Evolutionary conservation across 345 rosid species (phyloP).

Genomic region (Moricandia moricandioides): DNA sequence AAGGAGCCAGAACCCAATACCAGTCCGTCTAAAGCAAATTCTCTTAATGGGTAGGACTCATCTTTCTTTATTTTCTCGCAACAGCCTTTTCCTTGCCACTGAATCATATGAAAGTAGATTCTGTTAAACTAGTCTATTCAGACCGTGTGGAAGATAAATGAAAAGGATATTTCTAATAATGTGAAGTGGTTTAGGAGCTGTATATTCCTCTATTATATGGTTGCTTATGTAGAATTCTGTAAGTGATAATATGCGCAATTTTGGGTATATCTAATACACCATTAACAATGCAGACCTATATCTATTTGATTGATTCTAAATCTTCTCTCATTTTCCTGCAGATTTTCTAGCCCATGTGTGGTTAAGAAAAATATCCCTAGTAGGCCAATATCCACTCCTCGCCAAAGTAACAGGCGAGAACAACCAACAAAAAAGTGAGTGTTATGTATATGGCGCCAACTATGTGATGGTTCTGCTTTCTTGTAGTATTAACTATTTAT

Average conservation of each 20-base stretch:
- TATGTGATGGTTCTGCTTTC: not conserved
- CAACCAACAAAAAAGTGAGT: slow-evolving; percentile 31
- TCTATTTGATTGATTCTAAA: not conserved
- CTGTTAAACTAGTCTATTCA: not conserved
- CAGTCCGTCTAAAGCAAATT: slow-evolving; percentile 31
- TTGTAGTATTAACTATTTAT: not conserved
- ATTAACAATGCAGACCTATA: not conserved
- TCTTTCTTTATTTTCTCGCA: not conserved
- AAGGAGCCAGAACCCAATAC: slow-evolving; percentile 38
- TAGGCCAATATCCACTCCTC: slow-evolving; percentile 16
- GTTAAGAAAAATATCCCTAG: slow-evolving; percentile 2
- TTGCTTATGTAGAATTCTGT: not conserved
- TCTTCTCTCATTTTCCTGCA: not conserved
- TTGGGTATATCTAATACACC: slow-evolving; percentile 9
- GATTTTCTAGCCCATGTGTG: slow-evolving; percentile 9
- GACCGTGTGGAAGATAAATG: not conserved
- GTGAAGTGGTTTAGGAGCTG: slow-evolving; percentile 5
- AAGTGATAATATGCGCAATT: not conserved
- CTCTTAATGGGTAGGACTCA: slow-evolving; percentile 24
- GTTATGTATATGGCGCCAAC: not conserved
- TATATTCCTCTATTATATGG: slow-evolving; percentile 4
- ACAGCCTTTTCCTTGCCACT: not conserved
- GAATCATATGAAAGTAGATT: not conserved
- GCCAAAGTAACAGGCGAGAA: slow-evolving; percentile 19
- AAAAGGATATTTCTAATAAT: not conserved